These are phyloP conservation scores for Viridothelium virens DNA, from an alignment of 495 filamentous ascomycete species.

Conservation along the genomic window DNA sequence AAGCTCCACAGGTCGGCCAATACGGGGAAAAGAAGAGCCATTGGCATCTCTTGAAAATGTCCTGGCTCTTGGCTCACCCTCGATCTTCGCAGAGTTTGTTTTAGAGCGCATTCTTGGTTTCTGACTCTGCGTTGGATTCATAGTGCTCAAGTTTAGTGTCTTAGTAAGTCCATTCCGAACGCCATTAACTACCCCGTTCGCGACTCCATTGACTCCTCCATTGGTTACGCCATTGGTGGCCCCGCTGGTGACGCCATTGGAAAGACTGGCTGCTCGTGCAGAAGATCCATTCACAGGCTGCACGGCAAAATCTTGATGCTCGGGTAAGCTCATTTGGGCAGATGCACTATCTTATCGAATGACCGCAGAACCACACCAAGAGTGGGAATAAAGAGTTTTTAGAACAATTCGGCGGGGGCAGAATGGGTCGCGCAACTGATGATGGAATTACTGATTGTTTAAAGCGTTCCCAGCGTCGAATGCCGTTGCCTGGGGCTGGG, in stretches of 20 bases:
- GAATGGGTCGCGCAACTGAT: no score
- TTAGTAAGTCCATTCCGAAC: background rate
- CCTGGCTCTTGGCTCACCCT: background rate
- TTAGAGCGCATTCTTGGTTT: background rate
- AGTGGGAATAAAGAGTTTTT: no score
- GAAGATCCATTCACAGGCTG: background rate
- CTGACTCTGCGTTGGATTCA: background rate
- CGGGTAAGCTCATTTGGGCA: background rate
- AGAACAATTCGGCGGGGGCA: no score
- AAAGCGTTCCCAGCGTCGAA: background rate
- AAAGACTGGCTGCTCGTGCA: background rate
- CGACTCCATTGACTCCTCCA: background rate
- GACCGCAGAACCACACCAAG: no score
- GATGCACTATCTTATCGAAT: background rate
- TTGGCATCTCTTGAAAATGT: conserved; percentile 5
- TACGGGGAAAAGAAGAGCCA: conserved; percentile 34
- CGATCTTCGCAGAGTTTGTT: background rate
- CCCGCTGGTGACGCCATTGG: background rate
- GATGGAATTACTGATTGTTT: background rate
- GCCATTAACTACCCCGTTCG: background rate
- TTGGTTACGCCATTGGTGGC: background rate
- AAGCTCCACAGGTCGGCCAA: conserved; percentile 50
- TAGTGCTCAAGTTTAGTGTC: no score
- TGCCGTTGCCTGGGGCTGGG: background rate
- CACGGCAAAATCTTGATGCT: background rate